Percentiles rank a stretch among this genome's conserved stretches.
phyloP scores from a whole-genome alignment of 2,329 filamentous ascomycete species.

The Penicillium nordicum region DNA sequence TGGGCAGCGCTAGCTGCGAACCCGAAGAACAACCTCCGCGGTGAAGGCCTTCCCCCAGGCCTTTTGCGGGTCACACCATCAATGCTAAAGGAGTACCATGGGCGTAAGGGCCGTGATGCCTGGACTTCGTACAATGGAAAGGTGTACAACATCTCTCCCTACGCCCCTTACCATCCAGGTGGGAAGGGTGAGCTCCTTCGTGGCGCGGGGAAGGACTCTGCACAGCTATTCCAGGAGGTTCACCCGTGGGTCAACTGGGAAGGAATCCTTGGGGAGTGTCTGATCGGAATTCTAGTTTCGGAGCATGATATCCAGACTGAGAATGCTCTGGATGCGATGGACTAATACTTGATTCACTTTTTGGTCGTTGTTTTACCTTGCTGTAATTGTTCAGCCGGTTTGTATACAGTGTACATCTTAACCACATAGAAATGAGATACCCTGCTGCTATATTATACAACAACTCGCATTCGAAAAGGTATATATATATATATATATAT shows the following conservation, averaged over 20 bases:
- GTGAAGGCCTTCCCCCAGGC: constrained; percentile 48
- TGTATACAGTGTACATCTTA: constrained; percentile 8
- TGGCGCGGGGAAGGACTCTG: constrained; percentile 64
- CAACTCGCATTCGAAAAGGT: neutral
- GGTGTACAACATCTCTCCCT: constrained; percentile 92
- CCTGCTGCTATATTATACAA: constrained; percentile 6
- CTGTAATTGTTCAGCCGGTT: neutral
- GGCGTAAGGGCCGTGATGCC: constrained; percentile 77
- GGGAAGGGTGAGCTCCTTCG: constrained; percentile 61
- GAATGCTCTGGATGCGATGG: constrained; percentile 56
- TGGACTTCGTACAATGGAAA: constrained; percentile 88
- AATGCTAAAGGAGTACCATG: constrained; percentile 73
- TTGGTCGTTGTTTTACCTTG: neutral
- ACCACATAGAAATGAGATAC: constrained; percentile 18
- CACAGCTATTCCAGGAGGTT: constrained; percentile 59
- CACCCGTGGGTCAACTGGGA: constrained; percentile 70
- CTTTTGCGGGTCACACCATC: constrained; percentile 74
- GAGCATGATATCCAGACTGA: constrained; percentile 46
- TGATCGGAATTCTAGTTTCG: constrained; percentile 59
- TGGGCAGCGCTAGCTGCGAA: constrained; percentile 76
- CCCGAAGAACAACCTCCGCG: constrained; percentile 65
- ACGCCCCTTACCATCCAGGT: constrained; percentile 85
- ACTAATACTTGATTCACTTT: constrained; percentile 40
- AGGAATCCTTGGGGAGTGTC: constrained; percentile 59
- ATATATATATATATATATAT: neutral